Evolutionary conservation across 1,139 yeast genomes (phyloP), one percentile per base, ranked within the genome.

Genomic region (Ogataea hybrid): DNA sequence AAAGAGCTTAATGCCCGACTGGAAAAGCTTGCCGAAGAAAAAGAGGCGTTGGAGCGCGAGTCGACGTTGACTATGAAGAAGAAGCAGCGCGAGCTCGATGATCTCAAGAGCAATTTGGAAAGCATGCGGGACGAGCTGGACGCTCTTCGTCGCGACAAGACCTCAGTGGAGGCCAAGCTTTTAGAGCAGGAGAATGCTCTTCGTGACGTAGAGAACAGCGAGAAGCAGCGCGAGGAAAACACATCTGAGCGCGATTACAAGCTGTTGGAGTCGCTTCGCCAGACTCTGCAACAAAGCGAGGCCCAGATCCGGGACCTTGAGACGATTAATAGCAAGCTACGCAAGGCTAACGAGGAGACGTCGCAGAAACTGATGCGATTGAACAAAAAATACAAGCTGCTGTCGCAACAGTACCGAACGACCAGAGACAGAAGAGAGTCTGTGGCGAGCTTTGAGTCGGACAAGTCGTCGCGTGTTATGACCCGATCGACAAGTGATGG

Each of bases 271-370:
- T 73, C 78, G 15, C 61, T 84, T 48, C 70, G 84, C 47, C 69
- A 65, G 4, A 73, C 87, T 0, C 63, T 84, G 35, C 71, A 70
- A 18, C 67, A 64, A 6, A 68, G 80, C 1, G 77, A 77, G 39
- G 64, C 62, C 29, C 77, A 76, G 46, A 63, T 74, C 20, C 71
- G 73, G 25, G 87, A 82, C 27, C 65, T 70, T 41, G 88, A 83
- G 50, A 70, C 68, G 32, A 56, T 81, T 52, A 85, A 83, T 52
- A 63, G 63, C 39, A 70, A 76, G 21, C 70, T 87, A 53, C 79
- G 81, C 59, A 75, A 73, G 43, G 64, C 84, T 37, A 82, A 79
- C 49, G 90, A 84, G 36, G 96, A 88, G 47, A 64, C 80, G 22
- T 76, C 72, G 27, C 68, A 79, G 52, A 84, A 84, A 56, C 68